Evolutionary conservation across 2,329 filamentous ascomycete genomes (phyloP).

Genomic region (Albophoma yamanashiensis): DNA sequence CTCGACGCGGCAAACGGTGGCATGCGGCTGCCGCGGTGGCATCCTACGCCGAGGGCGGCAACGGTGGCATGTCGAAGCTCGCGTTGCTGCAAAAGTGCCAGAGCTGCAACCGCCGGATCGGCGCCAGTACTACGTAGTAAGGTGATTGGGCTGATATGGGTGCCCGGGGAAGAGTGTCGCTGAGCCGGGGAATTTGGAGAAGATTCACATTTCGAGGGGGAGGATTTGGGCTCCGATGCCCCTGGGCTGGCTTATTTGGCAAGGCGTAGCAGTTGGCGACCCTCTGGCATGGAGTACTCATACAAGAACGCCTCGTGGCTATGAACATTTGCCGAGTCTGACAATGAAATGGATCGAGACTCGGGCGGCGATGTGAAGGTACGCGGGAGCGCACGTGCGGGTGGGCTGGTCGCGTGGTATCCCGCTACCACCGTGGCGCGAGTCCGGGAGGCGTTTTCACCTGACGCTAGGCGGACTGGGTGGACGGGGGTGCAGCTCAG

Average conservation of each 20-base stretch:
- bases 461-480: not conserved
- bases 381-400: not conserved
- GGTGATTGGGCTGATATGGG: not conserved
- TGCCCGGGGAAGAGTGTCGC: not conserved
- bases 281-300: not conserved
- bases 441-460: not conserved
- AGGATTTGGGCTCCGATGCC: not conserved
- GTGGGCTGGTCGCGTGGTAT: not conserved
- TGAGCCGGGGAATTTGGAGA: not conserved
- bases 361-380: not conserved
- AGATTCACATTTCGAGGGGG: not conserved
- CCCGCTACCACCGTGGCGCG: not conserved
- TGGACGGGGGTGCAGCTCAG: not conserved
- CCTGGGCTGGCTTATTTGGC: not conserved
- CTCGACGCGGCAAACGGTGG: too few species aligned
- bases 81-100: not conserved
- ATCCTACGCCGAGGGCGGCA: not conserved
- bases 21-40: too few species aligned
- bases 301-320: not conserved
- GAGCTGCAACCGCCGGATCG: not conserved
- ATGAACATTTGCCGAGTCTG: not conserved
- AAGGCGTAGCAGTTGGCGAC: not conserved
- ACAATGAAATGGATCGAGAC: not conserved
- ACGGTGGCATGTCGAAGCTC: not conserved
- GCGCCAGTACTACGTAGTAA: too few species aligned